Conservation (phyloP, 2,329 filamentous ascomycete species). For the Lithohypha guttulata region DNA sequence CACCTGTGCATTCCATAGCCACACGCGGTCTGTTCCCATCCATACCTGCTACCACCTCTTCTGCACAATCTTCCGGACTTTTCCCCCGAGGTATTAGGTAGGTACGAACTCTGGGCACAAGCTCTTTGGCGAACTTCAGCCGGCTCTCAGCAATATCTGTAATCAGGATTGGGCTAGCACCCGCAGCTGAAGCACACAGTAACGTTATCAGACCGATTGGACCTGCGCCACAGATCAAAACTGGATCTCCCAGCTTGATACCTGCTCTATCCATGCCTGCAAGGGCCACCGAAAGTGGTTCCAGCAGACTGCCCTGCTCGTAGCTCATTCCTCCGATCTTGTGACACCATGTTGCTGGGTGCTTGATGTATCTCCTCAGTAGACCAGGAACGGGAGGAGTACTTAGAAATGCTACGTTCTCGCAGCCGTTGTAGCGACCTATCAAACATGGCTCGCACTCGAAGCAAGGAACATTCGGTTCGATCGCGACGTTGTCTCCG, state of each 20-base stretch:
- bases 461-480: conserved; percentile 88
- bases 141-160: conserved; percentile 50
- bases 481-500: conserved; percentile 85
- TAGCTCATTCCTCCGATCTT: conserved; percentile 70
- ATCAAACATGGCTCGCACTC: conserved; percentile 78
- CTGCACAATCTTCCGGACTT: not conserved
- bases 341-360: conserved; percentile 72
- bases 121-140: conserved; percentile 47
- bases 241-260: conserved; percentile 72
- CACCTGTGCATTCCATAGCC: conserved; percentile 49
- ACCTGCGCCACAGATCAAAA: conserved; percentile 82
- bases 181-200: conserved; percentile 49
- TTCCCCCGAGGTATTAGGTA: conserved; percentile 38
- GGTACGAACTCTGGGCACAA: conserved; percentile 52
- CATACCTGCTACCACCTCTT: not conserved
- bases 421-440: conserved; percentile 91
- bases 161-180: conserved; percentile 53
- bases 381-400: conserved; percentile 84
- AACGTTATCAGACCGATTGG: conserved; percentile 66
- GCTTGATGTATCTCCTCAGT: conserved; percentile 84
- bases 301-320: conserved; percentile 81
- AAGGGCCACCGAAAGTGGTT: conserved; percentile 80
- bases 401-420: conserved; percentile 72
- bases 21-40: not conserved
- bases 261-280: conserved; percentile 77